Evolutionary conservation across 371 early-diverging fungal species (phyloP), one percentile per base, ranked within the genome.

Genomic region (Lichtheimia corymbifera): DNA sequence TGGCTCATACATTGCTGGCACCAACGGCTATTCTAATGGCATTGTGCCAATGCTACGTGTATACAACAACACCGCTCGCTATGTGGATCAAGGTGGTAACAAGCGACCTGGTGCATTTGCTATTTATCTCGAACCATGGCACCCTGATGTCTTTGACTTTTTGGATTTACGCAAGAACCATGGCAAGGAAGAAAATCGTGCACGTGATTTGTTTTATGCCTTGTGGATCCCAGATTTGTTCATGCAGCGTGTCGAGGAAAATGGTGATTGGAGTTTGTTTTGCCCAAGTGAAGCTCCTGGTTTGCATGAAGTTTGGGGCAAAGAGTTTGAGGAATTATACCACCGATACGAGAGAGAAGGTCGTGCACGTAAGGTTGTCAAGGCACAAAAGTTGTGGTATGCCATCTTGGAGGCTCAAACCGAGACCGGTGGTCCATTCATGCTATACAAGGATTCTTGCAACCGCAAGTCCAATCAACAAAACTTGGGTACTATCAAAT

Each of bases 191-290:
- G 99, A 99, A 79, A 77, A 82, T 61, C 90, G 99, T 50, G 98
- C 99, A 4, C 93, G 99, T 58, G 99, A 99, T 76, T 74, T 99
- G 43, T 99, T 99, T 77, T 93, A 92, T 68, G 99, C 95, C 0
- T 82, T 99, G 57, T 99, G 99, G 99, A 91, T 99, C 24, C 95
- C 97, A n/a, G 99, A 99, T 77, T 79, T 99, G 63, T 99, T 99
- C 73, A 99, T 99, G 99, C 79, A 94, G 74, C 90, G 99, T 64
- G 99, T 99, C 15, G 94, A 97, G 67, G 83, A 85, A 18, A 92
- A 98, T 68, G 95, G 88, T 53, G 90, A 95, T 63, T 99, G 99
- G 99, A 87, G 89, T 53, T 74, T 99, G 50, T 98, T 99, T 79
- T 99, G 99, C 76, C 99, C 99, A 35, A 91, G 96, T 65, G 97